Evolutionary conservation across 179 eudicot genomes (phyloP).

Genomic region (Nepenthes alata): DNA sequence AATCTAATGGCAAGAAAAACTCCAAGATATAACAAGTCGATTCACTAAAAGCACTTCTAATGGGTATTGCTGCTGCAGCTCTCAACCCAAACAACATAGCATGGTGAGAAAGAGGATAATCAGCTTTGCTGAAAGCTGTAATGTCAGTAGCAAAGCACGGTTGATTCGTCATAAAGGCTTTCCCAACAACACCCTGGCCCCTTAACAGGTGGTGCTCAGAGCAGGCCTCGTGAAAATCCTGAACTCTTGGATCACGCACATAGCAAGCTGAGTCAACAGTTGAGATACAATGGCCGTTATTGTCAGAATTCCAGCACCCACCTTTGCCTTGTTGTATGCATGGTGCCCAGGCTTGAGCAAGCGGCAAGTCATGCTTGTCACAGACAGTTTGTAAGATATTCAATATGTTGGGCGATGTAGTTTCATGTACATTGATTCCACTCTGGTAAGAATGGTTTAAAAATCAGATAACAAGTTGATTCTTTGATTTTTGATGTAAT

Average conservation of each 20-base stretch:
- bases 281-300: constrained; percentile 23
- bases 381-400: constrained; percentile 18
- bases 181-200: constrained; percentile 58
- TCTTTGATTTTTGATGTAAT: background rate
- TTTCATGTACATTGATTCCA: constrained; percentile 15
- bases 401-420: constrained; percentile 22
- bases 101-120: constrained; percentile 65
- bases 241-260: constrained; percentile 19
- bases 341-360: constrained; percentile 51
- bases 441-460: constrained; percentile 16
- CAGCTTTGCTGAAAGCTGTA: constrained; percentile 39
- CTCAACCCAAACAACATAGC: constrained; percentile 48
- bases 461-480: background rate
- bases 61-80: constrained; percentile 51
- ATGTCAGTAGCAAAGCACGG: constrained; percentile 54
- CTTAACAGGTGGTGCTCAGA: constrained; percentile 30
- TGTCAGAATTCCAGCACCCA: constrained; percentile 18
- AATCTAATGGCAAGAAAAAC: constrained; percentile 46
- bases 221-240: constrained; percentile 36
- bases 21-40: constrained; percentile 45
- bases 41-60: constrained; percentile 31
- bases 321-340: constrained; percentile 26
- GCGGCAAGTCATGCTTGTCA: constrained; percentile 28
- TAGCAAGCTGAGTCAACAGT: constrained; percentile 32
- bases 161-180: constrained; percentile 50